Evolutionary conservation across 345 rosid genomes (phyloP).

Genomic region (Punica granatum): DNA sequence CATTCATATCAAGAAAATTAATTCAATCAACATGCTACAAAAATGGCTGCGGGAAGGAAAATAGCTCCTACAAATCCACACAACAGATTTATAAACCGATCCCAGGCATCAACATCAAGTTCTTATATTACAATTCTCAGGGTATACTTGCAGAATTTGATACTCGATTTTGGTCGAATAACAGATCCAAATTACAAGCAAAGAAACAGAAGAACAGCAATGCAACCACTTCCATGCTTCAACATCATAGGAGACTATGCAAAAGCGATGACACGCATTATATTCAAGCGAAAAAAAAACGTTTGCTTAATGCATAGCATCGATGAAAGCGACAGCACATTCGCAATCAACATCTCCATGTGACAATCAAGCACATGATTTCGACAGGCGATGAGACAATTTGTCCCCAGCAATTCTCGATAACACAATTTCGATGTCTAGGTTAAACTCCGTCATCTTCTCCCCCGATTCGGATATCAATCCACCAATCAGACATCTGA

Average conservation of each 20-base stretch:
- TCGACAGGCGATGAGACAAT: too few relatives aligned
- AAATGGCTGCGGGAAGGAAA: neutral
- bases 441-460: too few relatives aligned
- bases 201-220: neutral
- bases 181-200: neutral
- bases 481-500: neutral
- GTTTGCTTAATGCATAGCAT: too few relatives aligned
- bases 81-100: neutral
- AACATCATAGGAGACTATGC: too few relatives aligned
- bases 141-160: neutral
- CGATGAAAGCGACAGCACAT: too few relatives aligned
- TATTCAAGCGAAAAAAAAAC: too few relatives aligned
- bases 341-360: too few relatives aligned
- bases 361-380: too few relatives aligned
- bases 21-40: neutral
- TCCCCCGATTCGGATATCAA: too few relatives aligned
- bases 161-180: neutral
- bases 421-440: too few relatives aligned
- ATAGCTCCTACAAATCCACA: neutral
- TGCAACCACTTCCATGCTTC: neutral
- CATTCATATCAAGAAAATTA: neutral
- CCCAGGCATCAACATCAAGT: neutral
- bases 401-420: too few relatives aligned
- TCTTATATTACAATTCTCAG: neutral
- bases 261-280: too few relatives aligned